phyloP scores from a whole-genome alignment of 139 green algal genomes.

The Zygnema cylindricum region DNA sequence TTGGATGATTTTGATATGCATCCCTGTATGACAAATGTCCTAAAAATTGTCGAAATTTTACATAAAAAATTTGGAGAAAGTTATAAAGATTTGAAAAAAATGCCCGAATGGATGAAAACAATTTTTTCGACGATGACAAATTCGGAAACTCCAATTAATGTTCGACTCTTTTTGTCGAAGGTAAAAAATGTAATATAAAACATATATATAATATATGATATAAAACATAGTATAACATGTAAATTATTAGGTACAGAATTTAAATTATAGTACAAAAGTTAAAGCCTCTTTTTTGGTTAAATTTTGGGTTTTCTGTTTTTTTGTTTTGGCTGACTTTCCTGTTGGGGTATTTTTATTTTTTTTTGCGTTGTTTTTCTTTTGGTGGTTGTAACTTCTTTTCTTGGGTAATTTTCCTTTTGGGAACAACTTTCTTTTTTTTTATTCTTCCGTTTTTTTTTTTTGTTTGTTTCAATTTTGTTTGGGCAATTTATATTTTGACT shows the following conservation, averaged over 20 bases:
- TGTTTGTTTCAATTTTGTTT: not conserved
- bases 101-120: slow-evolving; percentile 43
- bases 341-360: not conserved
- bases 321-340: not conserved
- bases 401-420: not conserved
- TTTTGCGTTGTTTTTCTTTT: not conserved
- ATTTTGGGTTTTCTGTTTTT: not conserved
- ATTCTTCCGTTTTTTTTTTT: not conserved
- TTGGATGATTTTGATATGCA: slow-evolving; percentile 32
- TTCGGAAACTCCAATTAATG: slow-evolving; percentile 36
- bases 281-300: not conserved
- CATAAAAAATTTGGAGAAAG: slow-evolving; percentile 1
- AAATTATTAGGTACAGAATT: no score
- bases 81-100: not conserved
- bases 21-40: slow-evolving; percentile 13
- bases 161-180: slow-evolving; percentile 44
- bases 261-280: no score
- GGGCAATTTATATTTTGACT: no score
- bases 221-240: no score
- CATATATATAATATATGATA: no score
- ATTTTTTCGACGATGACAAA: not conserved
- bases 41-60: slow-evolving; percentile 22
- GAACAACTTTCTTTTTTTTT: not conserved
- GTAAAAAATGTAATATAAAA: not conserved
- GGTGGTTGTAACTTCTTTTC: no score